These are phyloP conservation scores for Rubus idaeus DNA, from an alignment of 306 rosid species.

Conservation along the genomic window DNA sequence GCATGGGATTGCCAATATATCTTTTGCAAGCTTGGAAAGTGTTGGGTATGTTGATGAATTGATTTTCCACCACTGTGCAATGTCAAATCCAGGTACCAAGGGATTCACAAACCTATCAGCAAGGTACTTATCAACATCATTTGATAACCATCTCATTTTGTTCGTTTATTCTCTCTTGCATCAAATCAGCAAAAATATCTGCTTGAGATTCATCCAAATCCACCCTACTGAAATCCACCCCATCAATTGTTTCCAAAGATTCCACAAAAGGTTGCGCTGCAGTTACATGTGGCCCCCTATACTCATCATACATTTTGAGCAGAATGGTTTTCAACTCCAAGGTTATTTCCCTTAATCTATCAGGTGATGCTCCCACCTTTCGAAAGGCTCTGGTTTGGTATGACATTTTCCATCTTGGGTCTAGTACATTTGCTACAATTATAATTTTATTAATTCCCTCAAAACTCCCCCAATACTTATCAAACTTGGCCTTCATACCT, in stretches of 20 bases:
- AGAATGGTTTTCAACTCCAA: too few species aligned
- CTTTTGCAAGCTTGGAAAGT: not conserved
- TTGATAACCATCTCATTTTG: not conserved
- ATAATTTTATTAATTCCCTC: too few species aligned
- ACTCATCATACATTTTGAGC: too few species aligned
- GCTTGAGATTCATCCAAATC: too few species aligned
- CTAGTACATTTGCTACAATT: not conserved
- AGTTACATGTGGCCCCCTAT: too few species aligned
- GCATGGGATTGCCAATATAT: not conserved
- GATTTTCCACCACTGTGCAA: not conserved
- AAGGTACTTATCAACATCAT: not conserved
- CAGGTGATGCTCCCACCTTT: too few species aligned
- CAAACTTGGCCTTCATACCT: not conserved
- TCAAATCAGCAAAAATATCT: not conserved
- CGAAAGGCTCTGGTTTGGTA: too few species aligned
- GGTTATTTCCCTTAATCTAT: too few species aligned
- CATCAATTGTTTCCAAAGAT: too few species aligned
- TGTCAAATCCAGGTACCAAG: not conserved
- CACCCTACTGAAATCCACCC: too few species aligned
- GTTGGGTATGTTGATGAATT: not conserved
- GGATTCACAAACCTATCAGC: not conserved
- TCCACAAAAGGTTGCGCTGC: too few species aligned
- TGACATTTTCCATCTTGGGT: not conserved
- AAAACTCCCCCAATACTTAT: not conserved
- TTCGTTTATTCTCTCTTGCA: not conserved